A percentile compares a stretch with the other conserved stretches of the same genome.
phyloP scores from a whole-genome alignment of 805 yeast species.

The Ogataea minuta region DNA sequence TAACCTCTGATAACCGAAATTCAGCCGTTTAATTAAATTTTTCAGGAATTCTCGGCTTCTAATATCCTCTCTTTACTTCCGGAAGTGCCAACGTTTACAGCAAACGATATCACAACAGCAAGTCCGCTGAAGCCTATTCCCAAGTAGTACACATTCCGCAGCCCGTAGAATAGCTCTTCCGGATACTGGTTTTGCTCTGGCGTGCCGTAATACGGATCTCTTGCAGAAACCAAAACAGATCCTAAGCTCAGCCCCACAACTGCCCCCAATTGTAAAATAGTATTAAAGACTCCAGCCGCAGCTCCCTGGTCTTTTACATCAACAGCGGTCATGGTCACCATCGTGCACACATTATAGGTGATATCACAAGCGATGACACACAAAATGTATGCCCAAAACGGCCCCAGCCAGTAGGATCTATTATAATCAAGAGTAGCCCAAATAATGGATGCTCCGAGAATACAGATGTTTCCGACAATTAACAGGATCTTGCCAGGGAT shows the following conservation, averaged over 20 bases:
- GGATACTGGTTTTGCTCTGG: constrained; percentile 15
- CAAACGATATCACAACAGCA: constrained; percentile 30
- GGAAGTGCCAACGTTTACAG: constrained; percentile 33
- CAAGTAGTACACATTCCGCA: constrained; percentile 35
- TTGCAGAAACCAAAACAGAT: constrained; percentile 33
- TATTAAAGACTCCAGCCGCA: constrained; percentile 42
- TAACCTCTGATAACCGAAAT: constrained; percentile 1
- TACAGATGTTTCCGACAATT: constrained; percentile 29
- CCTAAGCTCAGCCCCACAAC: constrained; percentile 40
- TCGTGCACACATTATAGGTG: constrained; percentile 39
- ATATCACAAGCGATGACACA: constrained; percentile 42
- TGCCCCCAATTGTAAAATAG: constrained; percentile 35
- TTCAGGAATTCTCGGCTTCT: neutral
- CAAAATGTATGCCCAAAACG: constrained; percentile 37
- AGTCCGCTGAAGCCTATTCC: constrained; percentile 31
- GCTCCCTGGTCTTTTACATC: constrained; percentile 34
- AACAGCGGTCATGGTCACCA: constrained; percentile 38
- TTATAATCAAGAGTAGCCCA: constrained; percentile 36
- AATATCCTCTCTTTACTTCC: constrained; percentile 9
- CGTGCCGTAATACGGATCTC: constrained; percentile 29
- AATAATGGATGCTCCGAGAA: constrained; percentile 32
- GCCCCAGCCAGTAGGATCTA: constrained; percentile 40
- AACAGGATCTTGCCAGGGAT: constrained; percentile 38
- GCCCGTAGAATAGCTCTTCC: constrained; percentile 26
- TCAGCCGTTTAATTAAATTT: neutral